A percentile compares a stretch with the other conserved stretches of the same genome.
Conservation (phyloP, 129 eudicot genomes). For the Flaveria sonorensis region DNA sequence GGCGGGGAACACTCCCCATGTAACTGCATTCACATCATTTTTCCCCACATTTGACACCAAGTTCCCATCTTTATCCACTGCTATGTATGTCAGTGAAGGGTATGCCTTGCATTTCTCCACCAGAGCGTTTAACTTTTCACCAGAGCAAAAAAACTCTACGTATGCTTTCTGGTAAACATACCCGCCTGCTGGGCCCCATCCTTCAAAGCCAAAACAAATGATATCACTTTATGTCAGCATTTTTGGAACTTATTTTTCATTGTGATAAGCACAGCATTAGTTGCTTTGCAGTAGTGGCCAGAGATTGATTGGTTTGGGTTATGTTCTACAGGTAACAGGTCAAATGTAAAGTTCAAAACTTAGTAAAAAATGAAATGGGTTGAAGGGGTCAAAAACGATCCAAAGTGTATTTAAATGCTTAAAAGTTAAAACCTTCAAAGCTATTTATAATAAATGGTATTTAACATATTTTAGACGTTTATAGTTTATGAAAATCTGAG, state of each 20-base stretch:
- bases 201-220: conserved; percentile 34
- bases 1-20: conserved; percentile 98
- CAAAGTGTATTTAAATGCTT: not conserved
- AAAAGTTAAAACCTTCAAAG: not conserved
- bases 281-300: no score
- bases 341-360: not conserved
- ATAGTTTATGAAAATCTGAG: no score
- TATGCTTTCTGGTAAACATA: conserved; percentile 96
- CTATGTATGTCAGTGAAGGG: conserved; percentile 77
- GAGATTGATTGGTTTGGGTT: not conserved
- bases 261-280: no score
- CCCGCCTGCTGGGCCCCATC: conserved; percentile 98
- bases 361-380: not conserved
- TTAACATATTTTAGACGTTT: no score
- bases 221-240: not conserved
- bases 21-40: conserved; percentile 81
- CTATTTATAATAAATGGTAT: no score
- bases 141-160: conserved; percentile 85
- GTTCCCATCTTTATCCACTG: conserved; percentile 72
- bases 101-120: conserved; percentile 69
- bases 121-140: conserved; percentile 58
- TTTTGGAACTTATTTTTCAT: not conserved
- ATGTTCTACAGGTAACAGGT: not conserved
- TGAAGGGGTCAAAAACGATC: not conserved
- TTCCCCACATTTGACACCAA: conserved; percentile 58